These are phyloP conservation scores for Fusarium cicatricum DNA, from an alignment of 2,329 filamentous ascomycete genomes.

Conservation along the genomic window DNA sequence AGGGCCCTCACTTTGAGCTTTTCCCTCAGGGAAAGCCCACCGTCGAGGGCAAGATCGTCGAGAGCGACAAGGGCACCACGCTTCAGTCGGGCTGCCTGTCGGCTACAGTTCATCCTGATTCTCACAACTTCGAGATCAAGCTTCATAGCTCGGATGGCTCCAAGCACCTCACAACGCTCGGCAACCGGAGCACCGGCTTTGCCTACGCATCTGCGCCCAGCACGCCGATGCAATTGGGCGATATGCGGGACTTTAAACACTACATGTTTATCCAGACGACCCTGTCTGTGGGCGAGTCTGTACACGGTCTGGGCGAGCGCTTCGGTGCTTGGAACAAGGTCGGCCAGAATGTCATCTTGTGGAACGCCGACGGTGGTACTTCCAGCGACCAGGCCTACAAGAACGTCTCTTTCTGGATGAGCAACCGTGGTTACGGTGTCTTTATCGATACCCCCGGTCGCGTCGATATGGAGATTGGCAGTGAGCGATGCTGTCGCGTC, in stretches of 20 bases:
- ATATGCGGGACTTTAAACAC: constrained; percentile 57
- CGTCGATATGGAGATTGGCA: constrained; percentile 77
- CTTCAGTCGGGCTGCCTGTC: constrained; percentile 48
- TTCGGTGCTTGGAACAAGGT: constrained; percentile 82
- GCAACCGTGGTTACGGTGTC: constrained; percentile 77
- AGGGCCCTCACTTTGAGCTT: constrained; percentile 51
- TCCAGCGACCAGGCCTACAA: constrained; percentile 77
- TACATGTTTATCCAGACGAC: constrained; percentile 66
- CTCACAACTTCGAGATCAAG: constrained; percentile 50
- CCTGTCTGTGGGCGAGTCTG: constrained; percentile 67
- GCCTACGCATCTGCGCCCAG: constrained; percentile 47
- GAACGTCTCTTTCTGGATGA: constrained; percentile 75
- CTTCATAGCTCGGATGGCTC: constrained; percentile 49
- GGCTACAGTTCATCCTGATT: constrained; percentile 47
- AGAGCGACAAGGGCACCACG: constrained; percentile 47
- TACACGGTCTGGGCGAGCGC: constrained; percentile 78
- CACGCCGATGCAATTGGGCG: constrained; percentile 47
- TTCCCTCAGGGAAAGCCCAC: constrained; percentile 48
- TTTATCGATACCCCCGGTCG: constrained; percentile 76
- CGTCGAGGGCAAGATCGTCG: constrained; percentile 40
- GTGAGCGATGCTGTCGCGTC: constrained; percentile 74
- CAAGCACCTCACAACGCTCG: constrained; percentile 50
- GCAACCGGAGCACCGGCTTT: constrained; percentile 52
- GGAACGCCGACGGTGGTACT: constrained; percentile 71
- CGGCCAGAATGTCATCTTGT: constrained; percentile 72